phyloP scores from a whole-genome alignment of 768 basidiomycete species.

The Fistulinella prunicolor region DNA sequence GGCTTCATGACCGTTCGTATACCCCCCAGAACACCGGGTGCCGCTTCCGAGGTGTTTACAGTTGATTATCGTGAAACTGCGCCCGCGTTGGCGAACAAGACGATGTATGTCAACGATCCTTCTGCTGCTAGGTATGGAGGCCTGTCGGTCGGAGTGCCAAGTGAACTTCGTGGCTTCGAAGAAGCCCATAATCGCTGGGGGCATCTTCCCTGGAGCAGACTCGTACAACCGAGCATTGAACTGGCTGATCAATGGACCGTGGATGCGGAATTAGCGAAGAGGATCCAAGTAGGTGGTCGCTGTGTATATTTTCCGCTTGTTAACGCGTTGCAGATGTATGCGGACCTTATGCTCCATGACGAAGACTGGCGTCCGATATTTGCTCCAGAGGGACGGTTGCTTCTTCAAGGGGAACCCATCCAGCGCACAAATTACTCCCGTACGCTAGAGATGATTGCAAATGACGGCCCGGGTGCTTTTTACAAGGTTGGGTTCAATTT shows the following conservation, averaged over 20 bases:
- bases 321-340: slow-evolving; percentile 36
- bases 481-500: slow-evolving; percentile 54
- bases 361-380: slow-evolving; percentile 84
- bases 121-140: slow-evolving; percentile 66
- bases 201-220: slow-evolving; percentile 67
- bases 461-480: slow-evolving; percentile 75
- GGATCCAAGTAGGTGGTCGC: slow-evolving; percentile 56
- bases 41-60: slow-evolving; percentile 57
- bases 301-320: not conserved
- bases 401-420: slow-evolving; percentile 74
- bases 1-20: slow-evolving; percentile 84
- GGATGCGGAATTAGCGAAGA: slow-evolving; percentile 67
- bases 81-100: slow-evolving; percentile 64
- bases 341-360: slow-evolving; percentile 57
- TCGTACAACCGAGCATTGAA: slow-evolving; percentile 71
- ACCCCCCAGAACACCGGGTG: slow-evolving; percentile 46
- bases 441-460: slow-evolving; percentile 72
- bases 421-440: slow-evolving; percentile 69
- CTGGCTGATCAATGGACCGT: slow-evolving; percentile 82
- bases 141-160: slow-evolving; percentile 84
- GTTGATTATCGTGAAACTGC: slow-evolving; percentile 91
- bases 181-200: slow-evolving; percentile 86
- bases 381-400: slow-evolving; percentile 67
- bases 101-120: slow-evolving; percentile 70
- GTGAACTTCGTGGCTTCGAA: slow-evolving; percentile 84